These are phyloP conservation scores for Yamadazyma nakazawae DNA, from an alignment of 805 yeast genomes.

Conservation along the genomic window DNA sequence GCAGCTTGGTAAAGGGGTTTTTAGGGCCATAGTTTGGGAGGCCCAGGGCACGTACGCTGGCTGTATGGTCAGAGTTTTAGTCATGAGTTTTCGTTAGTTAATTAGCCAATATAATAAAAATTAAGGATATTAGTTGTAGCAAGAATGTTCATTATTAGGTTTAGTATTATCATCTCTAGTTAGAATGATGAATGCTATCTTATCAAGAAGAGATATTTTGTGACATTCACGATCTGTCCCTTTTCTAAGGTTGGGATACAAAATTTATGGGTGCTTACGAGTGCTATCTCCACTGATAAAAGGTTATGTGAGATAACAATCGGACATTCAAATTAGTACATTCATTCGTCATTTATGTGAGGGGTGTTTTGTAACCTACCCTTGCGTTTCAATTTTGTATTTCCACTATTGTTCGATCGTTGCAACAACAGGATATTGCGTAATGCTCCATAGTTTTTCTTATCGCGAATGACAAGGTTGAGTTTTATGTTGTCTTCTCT, in stretches of 20 bases:
- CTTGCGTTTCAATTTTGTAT: too few species aligned
- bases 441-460: too few species aligned
- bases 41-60: background rate
- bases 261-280: background rate
- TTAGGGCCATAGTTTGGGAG: background rate
- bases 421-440: too few species aligned
- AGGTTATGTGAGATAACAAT: too few species aligned
- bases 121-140: background rate
- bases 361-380: too few species aligned
- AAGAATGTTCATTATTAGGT: background rate
- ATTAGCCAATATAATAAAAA: background rate
- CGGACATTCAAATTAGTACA: too few species aligned
- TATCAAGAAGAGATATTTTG: background rate
- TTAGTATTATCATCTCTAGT: background rate
- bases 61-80: background rate
- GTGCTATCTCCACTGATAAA: background rate
- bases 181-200: background rate
- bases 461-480: too few species aligned
- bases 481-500: too few species aligned
- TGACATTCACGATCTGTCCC: conserved; percentile 3
- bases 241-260: background rate
- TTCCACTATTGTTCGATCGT: too few species aligned
- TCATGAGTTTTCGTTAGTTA: background rate
- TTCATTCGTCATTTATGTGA: too few species aligned
- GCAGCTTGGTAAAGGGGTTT: background rate